These are phyloP conservation scores for Taphrina wiesneri DNA, from an alignment of 1,139 yeast genomes.

Conservation along the genomic window DNA sequence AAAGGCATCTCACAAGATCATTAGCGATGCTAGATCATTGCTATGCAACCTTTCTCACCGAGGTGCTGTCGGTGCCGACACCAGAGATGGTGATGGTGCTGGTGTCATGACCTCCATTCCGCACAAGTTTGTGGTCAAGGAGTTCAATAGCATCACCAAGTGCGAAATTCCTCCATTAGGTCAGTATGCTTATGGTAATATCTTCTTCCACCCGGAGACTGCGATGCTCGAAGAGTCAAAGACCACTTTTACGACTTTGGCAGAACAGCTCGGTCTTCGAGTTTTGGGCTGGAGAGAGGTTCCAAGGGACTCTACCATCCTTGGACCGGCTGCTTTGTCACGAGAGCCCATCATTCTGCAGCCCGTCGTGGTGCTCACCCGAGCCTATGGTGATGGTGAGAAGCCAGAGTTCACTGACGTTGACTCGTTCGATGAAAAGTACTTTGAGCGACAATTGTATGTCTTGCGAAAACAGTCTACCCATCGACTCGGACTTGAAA, in stretches of 20 bases:
- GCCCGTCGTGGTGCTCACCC: conserved; percentile 75
- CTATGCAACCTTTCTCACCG: conserved; percentile 98
- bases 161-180: conserved; percentile 52
- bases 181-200: conserved; percentile 92
- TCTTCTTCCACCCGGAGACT: conserved; percentile 84
- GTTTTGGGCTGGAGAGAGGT: conserved; percentile 95
- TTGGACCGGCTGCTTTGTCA: conserved; percentile 92
- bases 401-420: conserved; percentile 47
- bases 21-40: conserved; percentile 77
- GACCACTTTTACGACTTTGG: conserved; percentile 76
- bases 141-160: conserved; percentile 54
- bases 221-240: conserved; percentile 64
- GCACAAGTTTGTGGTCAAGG: conserved; percentile 79
- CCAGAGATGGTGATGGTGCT: conserved; percentile 98
- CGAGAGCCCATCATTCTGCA: conserved; percentile 90
- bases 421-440: conserved; percentile 60
- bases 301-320: conserved; percentile 89
- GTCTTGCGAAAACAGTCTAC: conserved; percentile 86
- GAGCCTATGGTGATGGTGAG: conserved; percentile 48
- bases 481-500: conserved; percentile 86
- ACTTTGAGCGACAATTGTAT: conserved; percentile 80
- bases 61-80: conserved; percentile 95
- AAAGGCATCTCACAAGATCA: conserved; percentile 80
- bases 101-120: conserved; percentile 94
- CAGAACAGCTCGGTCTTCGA: conserved; percentile 69